Base-by-base conservation (phyloP, 768 basidiomycete species). In the Dioszegia aurantiaca region DNA sequence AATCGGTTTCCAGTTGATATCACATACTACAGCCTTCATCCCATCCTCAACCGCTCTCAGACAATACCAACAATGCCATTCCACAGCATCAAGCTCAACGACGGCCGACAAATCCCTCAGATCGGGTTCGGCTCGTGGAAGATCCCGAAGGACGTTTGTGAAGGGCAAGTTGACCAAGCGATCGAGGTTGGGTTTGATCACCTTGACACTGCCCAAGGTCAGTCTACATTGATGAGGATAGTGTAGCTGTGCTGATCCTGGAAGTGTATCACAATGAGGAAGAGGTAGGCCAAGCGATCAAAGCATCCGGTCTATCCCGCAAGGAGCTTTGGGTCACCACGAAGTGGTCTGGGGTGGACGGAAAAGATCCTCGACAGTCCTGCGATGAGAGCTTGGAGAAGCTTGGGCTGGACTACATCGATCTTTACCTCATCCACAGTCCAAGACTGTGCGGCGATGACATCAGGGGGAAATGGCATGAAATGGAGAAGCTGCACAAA, bases 361-460 rank as follows among this genome's bases (percentile, higher is more conserved):
- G 37, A 44, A 67, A 60, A 55, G 41, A n/a, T 42, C 64, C 19
- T 5, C 16, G 41, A 17, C 44, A 63, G 36, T 68, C 67, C 17
- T 55, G 91, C 45, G 84, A 91, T 52, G 83, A 85, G 77, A 88
- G 88, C 16, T 81, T 71, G 2, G 69, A 75, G 55, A 85, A 66
- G 55, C 42, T 71, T 11, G 60, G 63, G 26, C 16, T 71, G 10
- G 60, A 62, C 16, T 71, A 68, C 52, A 53, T 71, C 45, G 69
- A 71, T 55, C 45, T 71, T n/a, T 71, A 68, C 55, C 49, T 71
- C 33, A 66, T 71, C 39, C 69, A 71, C 47, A 49, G 56, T 42
- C 67, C 69, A 9, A 33, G 66, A 26, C 41, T 67, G 28, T 63
- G 64, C 40, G 43, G 62, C 43, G 56, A 59, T 16, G 69, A 70